A percentile compares a stretch with the other conserved stretches of the same genome.
These are phyloP conservation scores for Rugonectria rugulosa DNA, from an alignment of 2,329 filamentous ascomycete genomes.

Conservation along the genomic window DNA sequence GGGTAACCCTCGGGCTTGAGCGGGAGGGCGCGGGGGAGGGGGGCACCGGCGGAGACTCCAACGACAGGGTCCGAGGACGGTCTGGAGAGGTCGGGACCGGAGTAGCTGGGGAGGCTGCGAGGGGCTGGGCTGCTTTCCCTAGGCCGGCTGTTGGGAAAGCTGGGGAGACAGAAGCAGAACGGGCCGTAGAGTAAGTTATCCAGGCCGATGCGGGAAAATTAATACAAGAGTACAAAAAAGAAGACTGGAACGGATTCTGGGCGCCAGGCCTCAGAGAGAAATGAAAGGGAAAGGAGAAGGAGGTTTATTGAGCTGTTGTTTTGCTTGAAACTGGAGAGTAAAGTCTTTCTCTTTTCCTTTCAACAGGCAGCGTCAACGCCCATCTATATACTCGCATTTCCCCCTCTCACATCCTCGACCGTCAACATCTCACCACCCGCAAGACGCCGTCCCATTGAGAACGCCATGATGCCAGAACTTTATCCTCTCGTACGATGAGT, in stretches of 20 bases:
- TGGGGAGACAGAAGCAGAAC: conserved; percentile 29
- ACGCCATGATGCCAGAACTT: conserved; percentile 27
- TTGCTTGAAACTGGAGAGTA: conserved; percentile 22
- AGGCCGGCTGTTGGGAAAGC: conserved; percentile 27
- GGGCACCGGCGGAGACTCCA: conserved; percentile 25
- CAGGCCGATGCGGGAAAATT: conserved; percentile 26
- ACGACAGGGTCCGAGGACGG: conserved; percentile 13
- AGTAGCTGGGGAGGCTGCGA: conserved; percentile 25
- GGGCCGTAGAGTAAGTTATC: conserved; percentile 30
- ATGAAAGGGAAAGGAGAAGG: not conserved
- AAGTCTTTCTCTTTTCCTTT: not conserved
- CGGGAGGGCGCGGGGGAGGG: conserved; percentile 29
- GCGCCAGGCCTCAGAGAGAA: conserved; percentile 14
- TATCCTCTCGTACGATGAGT: conserved; percentile 28
- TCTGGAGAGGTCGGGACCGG: conserved; percentile 22
- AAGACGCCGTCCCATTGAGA: conserved; percentile 5
- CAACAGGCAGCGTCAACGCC: conserved; percentile 3
- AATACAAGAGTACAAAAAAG: not conserved
- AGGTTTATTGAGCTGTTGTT: not conserved
- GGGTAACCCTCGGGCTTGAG: conserved; percentile 29
- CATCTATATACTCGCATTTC: conserved; percentile 24
- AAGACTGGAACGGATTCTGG: conserved; percentile 1
- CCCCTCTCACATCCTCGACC: not conserved
- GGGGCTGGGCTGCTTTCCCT: conserved; percentile 24
- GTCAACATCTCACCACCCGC: not conserved